Conservation (phyloP, 1,284 basidiomycete genomes). For the Caloboletus firmus region DNA sequence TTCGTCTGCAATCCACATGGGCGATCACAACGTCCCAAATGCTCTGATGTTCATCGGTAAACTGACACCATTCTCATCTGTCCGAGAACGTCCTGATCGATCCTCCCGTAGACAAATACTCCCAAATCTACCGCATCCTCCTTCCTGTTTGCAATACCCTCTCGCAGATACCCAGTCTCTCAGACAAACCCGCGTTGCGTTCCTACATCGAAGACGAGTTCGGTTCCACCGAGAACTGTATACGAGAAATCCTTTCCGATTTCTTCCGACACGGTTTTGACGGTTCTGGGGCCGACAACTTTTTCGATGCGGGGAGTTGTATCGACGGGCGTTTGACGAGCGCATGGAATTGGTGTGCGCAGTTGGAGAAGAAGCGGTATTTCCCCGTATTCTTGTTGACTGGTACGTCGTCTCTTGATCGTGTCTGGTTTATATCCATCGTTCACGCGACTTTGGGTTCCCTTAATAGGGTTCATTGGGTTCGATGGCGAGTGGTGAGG, state of each 20-base stretch:
- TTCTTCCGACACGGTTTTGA: constrained; percentile 85
- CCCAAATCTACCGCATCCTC: constrained; percentile 82
- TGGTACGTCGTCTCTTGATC: constrained; percentile 45
- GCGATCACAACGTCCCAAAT: constrained; percentile 85
- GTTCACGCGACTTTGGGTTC: background rate
- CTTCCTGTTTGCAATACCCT: constrained; percentile 79
- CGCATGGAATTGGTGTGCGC: constrained; percentile 85
- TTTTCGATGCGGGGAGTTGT: constrained; percentile 70
- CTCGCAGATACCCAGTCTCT: constrained; percentile 63
- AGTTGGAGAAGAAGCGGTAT: constrained; percentile 78
- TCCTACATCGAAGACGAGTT: constrained; percentile 81
- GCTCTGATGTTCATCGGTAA: constrained; percentile 75
- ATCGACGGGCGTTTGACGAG: constrained; percentile 71
- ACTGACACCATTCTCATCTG: background rate
- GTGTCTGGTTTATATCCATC: background rate
- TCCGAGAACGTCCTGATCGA: background rate
- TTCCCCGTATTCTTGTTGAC: constrained; percentile 76
- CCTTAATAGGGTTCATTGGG: constrained; percentile 64
- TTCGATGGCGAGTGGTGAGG: constrained; percentile 80
- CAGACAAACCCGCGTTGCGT: constrained; percentile 61
- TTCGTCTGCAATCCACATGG: constrained; percentile 57
- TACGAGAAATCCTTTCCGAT: constrained; percentile 69
- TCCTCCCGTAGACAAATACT: constrained; percentile 65
- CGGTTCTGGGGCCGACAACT: constrained; percentile 79
- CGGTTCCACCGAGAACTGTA: constrained; percentile 66